Conservation (phyloP, 495 filamentous ascomycete genomes). For the Thermochaetoides thermophila region DNA sequence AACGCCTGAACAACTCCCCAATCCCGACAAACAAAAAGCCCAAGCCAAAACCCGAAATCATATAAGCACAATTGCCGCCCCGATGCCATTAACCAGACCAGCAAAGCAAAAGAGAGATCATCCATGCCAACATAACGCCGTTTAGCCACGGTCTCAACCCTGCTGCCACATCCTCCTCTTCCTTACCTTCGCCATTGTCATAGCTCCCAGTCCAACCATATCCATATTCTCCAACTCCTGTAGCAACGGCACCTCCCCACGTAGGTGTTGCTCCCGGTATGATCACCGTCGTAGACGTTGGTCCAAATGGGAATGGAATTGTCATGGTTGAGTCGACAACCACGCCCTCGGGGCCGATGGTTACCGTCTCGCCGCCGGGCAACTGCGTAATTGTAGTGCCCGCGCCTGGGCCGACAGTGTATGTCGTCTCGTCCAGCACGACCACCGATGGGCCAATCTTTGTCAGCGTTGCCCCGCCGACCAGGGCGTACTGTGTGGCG, state of each 20-base stretch:
- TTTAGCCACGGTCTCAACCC: constrained; percentile 4
- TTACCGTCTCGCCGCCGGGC: constrained; percentile 29
- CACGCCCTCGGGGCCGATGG: constrained; percentile 32
- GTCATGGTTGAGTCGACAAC: constrained; percentile 25
- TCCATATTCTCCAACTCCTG: not conserved
- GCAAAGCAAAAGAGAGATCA: too few species aligned
- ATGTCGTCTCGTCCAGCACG: constrained; percentile 31
- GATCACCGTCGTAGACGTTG: constrained; percentile 26
- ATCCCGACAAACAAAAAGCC: too few species aligned
- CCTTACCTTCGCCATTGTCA: not conserved
- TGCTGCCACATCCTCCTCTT: not conserved
- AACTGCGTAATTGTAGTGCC: constrained; percentile 28
- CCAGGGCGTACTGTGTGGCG: constrained; percentile 26
- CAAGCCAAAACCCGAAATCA: too few species aligned
- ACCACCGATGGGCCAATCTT: constrained; percentile 34
- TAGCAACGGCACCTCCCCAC: not conserved
- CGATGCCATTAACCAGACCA: too few species aligned
- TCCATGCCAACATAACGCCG: constrained; percentile 1
- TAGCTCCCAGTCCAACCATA: not conserved
- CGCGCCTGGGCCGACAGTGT: constrained; percentile 23
- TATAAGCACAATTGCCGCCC: too few species aligned
- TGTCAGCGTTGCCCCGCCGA: constrained; percentile 34
- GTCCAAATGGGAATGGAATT: constrained; percentile 27
- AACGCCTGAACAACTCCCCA: too few species aligned
- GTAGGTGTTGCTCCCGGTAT: constrained; percentile 16